These are phyloP conservation scores for Clitopilus hobsonii DNA, from an alignment of 768 basidiomycete genomes.

Conservation along the genomic window DNA sequence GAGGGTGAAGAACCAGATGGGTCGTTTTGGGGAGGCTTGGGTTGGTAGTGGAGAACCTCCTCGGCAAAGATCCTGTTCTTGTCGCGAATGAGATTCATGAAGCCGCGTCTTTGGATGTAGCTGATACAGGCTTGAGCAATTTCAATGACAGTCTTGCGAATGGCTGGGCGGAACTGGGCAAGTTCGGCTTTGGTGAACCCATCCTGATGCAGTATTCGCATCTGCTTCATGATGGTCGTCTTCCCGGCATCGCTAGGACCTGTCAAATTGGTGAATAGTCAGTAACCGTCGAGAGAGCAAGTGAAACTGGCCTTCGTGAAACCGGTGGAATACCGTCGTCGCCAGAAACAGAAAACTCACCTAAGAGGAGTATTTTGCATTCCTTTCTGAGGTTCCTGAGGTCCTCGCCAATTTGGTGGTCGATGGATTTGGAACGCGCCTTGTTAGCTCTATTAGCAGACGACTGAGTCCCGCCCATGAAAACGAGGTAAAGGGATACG, in stretches of 20 bases:
- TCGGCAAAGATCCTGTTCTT: constrained; percentile 41
- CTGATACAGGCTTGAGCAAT: constrained; percentile 82
- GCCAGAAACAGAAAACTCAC: constrained; percentile 37
- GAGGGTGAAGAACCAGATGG: constrained; percentile 21
- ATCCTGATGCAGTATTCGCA: constrained; percentile 97
- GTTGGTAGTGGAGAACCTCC: constrained; percentile 40
- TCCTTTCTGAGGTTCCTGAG: constrained; percentile 75
- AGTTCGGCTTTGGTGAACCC: constrained; percentile 82
- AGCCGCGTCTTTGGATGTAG: constrained; percentile 81
- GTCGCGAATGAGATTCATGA: constrained; percentile 69
- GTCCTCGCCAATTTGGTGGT: constrained; percentile 84
- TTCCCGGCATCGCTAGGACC: constrained; percentile 96
- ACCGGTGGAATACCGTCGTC: background rate
- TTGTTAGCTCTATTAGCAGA: constrained; percentile 51
- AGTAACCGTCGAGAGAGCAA: background rate
- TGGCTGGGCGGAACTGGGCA: constrained; percentile 66
- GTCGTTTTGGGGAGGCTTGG: constrained; percentile 32
- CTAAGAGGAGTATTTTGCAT: constrained; percentile 91
- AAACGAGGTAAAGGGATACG: background rate
- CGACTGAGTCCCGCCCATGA: constrained; percentile 65
- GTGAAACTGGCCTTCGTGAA: background rate
- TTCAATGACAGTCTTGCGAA: constrained; percentile 86
- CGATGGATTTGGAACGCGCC: constrained; percentile 68
- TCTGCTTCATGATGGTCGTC: constrained; percentile 95
- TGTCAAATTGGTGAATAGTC: constrained; percentile 21